Percentiles rank a stretch among this genome's conserved stretches.
Conservation (phyloP, 345 rosid genomes). For the Arabis hirsuta region DNA sequence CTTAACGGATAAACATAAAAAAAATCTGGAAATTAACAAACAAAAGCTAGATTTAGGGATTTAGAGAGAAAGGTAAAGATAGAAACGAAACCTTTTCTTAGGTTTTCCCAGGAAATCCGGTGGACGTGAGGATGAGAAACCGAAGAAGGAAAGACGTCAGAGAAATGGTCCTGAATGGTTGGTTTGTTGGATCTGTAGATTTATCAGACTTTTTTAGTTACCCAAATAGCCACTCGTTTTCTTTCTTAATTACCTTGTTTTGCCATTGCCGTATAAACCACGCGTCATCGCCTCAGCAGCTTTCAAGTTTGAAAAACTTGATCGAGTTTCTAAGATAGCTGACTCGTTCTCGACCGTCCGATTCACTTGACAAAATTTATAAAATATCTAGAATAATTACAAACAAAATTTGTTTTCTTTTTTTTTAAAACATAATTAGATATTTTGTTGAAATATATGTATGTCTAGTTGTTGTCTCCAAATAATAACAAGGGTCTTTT, state of each 20-base stretch:
- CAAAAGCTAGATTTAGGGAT: conserved; percentile 28
- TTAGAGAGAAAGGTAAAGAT: conserved; percentile 1
- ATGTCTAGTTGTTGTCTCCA: too few species aligned
- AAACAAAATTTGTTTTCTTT: neutral
- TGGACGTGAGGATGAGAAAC: conserved; percentile 37
- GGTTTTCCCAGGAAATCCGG: conserved; percentile 35
- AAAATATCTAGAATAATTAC: neutral
- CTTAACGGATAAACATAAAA: neutral
- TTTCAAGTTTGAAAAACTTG: conserved; percentile 27
- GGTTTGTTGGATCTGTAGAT: conserved; percentile 40
- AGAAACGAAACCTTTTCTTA: conserved; percentile 16
- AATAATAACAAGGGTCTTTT: too few species aligned
- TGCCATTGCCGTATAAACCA: conserved; percentile 34
- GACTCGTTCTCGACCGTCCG: conserved; percentile 37
- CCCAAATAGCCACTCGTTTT: conserved; percentile 23
- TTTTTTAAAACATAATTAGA: neutral
- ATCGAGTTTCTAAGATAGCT: neutral
- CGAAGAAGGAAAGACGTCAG: conserved; percentile 45
- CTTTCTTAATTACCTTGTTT: neutral
- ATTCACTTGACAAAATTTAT: conserved; percentile 16
- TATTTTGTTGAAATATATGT: too few species aligned
- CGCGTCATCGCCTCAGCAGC: conserved; percentile 38
- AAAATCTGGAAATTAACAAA: neutral
- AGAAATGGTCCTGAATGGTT: conserved; percentile 31
- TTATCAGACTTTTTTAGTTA: conserved; percentile 23